Evolutionary conservation across 2,329 filamentous ascomycete genomes (phyloP).

Genomic region (Phyllosticta citribraziliensis): DNA sequence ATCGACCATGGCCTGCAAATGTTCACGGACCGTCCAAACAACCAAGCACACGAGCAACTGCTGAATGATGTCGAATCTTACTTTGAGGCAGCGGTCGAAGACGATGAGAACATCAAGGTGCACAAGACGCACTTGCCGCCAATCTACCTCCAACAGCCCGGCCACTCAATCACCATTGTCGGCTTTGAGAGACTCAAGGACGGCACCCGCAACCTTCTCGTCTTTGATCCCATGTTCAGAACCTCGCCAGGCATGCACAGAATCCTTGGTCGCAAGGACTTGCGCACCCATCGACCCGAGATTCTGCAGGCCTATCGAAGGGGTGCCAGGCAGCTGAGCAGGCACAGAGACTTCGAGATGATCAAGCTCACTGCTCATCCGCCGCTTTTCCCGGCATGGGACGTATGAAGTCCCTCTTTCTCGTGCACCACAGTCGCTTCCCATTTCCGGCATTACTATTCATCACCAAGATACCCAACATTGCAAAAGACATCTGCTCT

Average conservation of each 20-base stretch:
- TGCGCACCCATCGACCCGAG: conserved; percentile 48
- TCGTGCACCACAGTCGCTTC: neutral
- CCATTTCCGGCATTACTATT: neutral
- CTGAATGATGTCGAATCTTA: conserved; percentile 62
- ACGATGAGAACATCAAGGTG: conserved; percentile 46
- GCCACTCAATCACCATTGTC: conserved; percentile 84
- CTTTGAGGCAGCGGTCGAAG: conserved; percentile 43
- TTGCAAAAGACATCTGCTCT: neutral
- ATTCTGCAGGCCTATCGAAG: conserved; percentile 55
- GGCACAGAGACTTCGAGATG: conserved; percentile 69
- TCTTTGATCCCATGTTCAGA: conserved; percentile 80
- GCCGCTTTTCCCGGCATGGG: conserved; percentile 30
- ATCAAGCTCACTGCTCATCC: conserved; percentile 42
- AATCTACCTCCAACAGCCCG: conserved; percentile 83
- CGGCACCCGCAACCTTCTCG: conserved; percentile 60
- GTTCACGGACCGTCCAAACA: conserved; percentile 38
- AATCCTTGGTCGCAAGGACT: conserved; percentile 41
- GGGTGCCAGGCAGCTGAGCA: conserved; percentile 55
- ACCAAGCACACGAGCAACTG: conserved; percentile 46
- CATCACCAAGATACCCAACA: neutral
- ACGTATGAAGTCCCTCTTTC: conserved; percentile 23
- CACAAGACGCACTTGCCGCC: conserved; percentile 64
- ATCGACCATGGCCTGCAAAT: conserved; percentile 49
- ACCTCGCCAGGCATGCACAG: conserved; percentile 55
- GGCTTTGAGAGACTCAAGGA: conserved; percentile 64